Evolutionary conservation across 2,329 filamentous ascomycete genomes (phyloP).

Genomic region (Zalaria sp.): DNA sequence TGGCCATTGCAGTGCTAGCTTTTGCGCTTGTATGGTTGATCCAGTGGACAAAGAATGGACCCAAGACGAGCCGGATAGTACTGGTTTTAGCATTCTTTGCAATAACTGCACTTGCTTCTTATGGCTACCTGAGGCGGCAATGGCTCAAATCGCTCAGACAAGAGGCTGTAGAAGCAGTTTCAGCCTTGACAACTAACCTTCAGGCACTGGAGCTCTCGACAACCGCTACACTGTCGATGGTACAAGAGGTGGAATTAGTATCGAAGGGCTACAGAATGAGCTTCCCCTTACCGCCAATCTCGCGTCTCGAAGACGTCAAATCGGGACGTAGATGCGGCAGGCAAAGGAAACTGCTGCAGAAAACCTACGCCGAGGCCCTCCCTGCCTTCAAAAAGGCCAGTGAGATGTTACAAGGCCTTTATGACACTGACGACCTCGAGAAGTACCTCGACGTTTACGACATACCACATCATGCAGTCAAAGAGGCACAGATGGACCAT

Average conservation of each 20-base stretch:
- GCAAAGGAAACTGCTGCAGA: slow-evolving; percentile 61
- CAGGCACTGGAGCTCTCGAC: slow-evolving; percentile 70
- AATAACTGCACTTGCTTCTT: slow-evolving; percentile 43
- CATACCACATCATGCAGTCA: slow-evolving; percentile 30
- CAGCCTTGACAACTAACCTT: slow-evolving; percentile 55
- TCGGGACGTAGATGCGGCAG: slow-evolving; percentile 63
- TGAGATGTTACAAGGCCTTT: slow-evolving; percentile 53
- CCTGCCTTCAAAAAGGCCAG: slow-evolving; percentile 59
- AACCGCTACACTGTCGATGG: slow-evolving; percentile 62
- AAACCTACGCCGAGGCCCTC: slow-evolving; percentile 55
- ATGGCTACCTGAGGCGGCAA: slow-evolving; percentile 61
- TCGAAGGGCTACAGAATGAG: slow-evolving; percentile 83
- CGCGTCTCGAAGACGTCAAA: slow-evolving; percentile 65
- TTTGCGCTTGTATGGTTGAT: slow-evolving; percentile 53
- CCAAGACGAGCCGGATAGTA: slow-evolving; percentile 41
- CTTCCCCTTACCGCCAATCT: slow-evolving; percentile 81
- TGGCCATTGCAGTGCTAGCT: slow-evolving; percentile 47
- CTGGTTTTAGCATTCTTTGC: slow-evolving; percentile 36
- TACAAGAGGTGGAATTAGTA: slow-evolving; percentile 92
- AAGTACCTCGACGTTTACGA: slow-evolving; percentile 71
- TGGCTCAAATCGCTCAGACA: slow-evolving; percentile 68
- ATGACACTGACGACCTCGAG: slow-evolving; percentile 69
- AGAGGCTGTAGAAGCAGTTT: slow-evolving; percentile 57
- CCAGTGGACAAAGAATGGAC: slow-evolving; percentile 48
- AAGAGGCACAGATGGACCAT: slow-evolving; percentile 35